These are phyloP conservation scores for Coemansia sp. DNA, from an alignment of 192 early-diverging fungal species.

Conservation along the genomic window DNA sequence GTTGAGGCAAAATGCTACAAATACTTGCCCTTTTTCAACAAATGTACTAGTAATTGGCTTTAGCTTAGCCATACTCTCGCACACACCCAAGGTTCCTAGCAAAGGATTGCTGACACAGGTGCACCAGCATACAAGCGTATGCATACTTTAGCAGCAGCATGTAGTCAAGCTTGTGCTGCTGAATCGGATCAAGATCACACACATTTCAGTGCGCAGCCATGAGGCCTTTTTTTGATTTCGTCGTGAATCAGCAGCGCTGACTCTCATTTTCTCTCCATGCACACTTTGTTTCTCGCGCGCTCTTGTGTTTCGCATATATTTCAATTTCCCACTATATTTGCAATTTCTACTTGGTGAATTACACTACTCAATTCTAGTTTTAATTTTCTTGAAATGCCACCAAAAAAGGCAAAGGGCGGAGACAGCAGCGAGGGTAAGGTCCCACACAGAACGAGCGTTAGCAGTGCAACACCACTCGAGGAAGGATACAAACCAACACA, in stretches of 20 bases:
- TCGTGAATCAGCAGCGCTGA: not conserved
- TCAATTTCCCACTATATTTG: not conserved
- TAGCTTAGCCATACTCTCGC: too few relatives aligned
- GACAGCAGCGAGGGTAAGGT: conserved; percentile 31
- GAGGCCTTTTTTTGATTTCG: not conserved
- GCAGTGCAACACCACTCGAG: not conserved
- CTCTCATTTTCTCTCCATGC: not conserved
- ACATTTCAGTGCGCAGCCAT: conserved; percentile 24
- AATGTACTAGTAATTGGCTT: too few relatives aligned
- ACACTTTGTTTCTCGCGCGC: not conserved
- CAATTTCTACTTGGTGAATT: not conserved
- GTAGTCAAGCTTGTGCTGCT: not conserved
- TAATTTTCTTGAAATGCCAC: conserved; percentile 23
- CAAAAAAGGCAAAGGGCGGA: conserved; percentile 38
- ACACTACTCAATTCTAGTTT: not conserved
- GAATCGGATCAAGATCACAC: not conserved
- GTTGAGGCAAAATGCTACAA: too few relatives aligned
- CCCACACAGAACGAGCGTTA: not conserved
- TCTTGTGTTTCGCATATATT: not conserved
- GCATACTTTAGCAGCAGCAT: not conserved
- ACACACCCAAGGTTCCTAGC: too few relatives aligned
- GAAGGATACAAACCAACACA: not conserved
- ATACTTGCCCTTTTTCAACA: too few relatives aligned
- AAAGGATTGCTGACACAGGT: too few relatives aligned
- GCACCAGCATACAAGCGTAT: too few relatives aligned